Base-by-base conservation (phyloP, 169 alveolate species). In the Cryptosporidium meleagridis region DNA sequence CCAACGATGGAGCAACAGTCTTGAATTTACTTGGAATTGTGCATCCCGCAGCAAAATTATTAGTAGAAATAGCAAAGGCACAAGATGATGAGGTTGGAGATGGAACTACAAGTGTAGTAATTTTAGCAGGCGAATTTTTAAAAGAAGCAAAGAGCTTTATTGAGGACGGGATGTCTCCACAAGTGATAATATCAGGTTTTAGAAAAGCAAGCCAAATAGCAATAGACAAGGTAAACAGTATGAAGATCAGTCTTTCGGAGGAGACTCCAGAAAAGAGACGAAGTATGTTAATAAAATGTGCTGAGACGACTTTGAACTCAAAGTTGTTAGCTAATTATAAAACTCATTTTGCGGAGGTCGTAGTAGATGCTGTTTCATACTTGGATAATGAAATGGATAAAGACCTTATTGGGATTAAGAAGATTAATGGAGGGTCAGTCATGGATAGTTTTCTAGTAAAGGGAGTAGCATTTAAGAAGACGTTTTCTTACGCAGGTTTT, bases 1-100 rank as follows among this genome's bases (percentile, higher is more conserved):
- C 99, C 23, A 98, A 98, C 91, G 99, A 98, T 92, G 99, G 99
- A 18, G 99, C 99, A n/a, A 98, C 99, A 10, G 98, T 98, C 58
- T 94, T 98, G 92, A 91, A 92, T 59, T 95, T 97, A 31, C 93
- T 98, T 10, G 97, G 97, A 53, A 96, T 98, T 69, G 97, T 96
- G 18, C 99, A 98, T 85, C 99, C 99, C 10, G 99, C 99, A 16
- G 99, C 99, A 29, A 94, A 97, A 58, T 94, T 96, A 6, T 91
- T 98, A 87, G 99, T 97, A 16, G 99, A 98, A 71, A 96, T 98
- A 80, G 99, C 99, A 45, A 96, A 95, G 91, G 93, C 99, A 44
- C 98, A 98, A 92, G 99, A 98, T 91, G 98, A 95, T 70, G 99
- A 98, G 91, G 99, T 98, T 29, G 95, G 96, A 51, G 96, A 93